Conservation (phyloP, 2,329 filamentous ascomycete species). For the Trichoderma sp. region DNA sequence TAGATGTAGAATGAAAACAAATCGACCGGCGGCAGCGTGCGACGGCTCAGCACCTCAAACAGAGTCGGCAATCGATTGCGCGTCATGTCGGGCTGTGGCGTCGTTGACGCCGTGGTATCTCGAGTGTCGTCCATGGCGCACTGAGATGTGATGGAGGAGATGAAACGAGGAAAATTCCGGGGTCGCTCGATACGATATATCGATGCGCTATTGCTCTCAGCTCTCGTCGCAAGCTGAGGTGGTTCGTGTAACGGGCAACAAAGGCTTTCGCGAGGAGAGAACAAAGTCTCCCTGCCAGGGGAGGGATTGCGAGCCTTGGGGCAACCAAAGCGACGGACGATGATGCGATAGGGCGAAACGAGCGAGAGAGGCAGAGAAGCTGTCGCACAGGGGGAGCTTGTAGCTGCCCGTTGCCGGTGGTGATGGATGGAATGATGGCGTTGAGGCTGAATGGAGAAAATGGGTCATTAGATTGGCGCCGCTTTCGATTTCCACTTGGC, state of each 20-base stretch:
- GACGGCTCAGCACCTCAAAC: conserved; percentile 91
- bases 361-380: conserved; percentile 29
- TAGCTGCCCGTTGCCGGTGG: conserved; percentile 28
- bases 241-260: conserved; percentile 27
- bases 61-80: conserved; percentile 90
- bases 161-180: conserved; percentile 12
- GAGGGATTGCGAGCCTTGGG: conserved; percentile 3
- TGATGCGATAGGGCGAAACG: conserved; percentile 14
- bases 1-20: conserved; percentile 99
- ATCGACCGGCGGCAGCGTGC: conserved; percentile 93
- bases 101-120: conserved; percentile 50
- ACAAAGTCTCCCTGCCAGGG: conserved; percentile 22
- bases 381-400: conserved; percentile 32
- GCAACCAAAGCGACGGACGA: conserved; percentile 5
- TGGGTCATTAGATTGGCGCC: conserved; percentile 27
- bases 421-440: conserved; percentile 31
- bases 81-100: conserved; percentile 56
- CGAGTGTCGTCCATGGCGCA: conserved; percentile 33
- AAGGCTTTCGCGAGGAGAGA: conserved; percentile 3
- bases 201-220: not conserved
- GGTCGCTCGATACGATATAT: not conserved
- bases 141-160: not conserved
- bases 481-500: conserved; percentile 25
- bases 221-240: not conserved
- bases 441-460: conserved; percentile 19